Evolutionary conservation across 1,284 basidiomycete species (phyloP), one percentile per base, ranked within the genome.

Genomic region (Trichosporon sp.): DNA sequence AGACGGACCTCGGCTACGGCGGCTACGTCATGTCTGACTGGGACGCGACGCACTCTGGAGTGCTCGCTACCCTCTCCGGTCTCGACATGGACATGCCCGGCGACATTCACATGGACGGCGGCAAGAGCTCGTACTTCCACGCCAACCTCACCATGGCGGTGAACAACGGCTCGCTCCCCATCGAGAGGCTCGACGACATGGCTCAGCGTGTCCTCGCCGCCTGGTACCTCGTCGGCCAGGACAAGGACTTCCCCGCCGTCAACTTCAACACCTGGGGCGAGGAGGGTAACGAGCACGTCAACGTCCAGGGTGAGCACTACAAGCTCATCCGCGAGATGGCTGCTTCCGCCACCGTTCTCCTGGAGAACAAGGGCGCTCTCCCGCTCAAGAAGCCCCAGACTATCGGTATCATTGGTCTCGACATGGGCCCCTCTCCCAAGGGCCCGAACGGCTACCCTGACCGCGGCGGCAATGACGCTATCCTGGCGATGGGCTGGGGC

Each of bases 401-500:
- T 4, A 85, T 91, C 64, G 88, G 84, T 0, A 82, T 91, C 25
- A 85, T 91, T 66, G 90, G 90, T 23, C 87, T 86, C 53, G 92
- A 92, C 78, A 89, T 91, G 15, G 91, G 89, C 1, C 91, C 91
- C 0, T 87, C 88, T 4, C 80, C 75, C 31, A 84, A 85, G 35
- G 92, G 92, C 0, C 90, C 92, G 1, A 94, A 93, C 81, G 87
- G 88, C 62, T 93, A 88, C 75, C 44, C 81, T 12, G 90, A 92
- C 67, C 84, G 83, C 11, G 85, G 83, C n/a, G 85, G 85, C 4
- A 70, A 80, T n/a, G 77, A 82, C 21, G 84, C 84, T 35, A 87
- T 89, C n/a, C 85, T 93, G 1, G 91, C 90, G 5, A 89, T 92
- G 87, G 92, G 92, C 32, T 93, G 92, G 92, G 92, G 90, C 21